Percentiles rank a stretch among this genome's conserved stretches.
These are phyloP conservation scores for Uromyces viciae-fabae DNA, from an alignment of 1,284 basidiomycete genomes.

Conservation along the genomic window DNA sequence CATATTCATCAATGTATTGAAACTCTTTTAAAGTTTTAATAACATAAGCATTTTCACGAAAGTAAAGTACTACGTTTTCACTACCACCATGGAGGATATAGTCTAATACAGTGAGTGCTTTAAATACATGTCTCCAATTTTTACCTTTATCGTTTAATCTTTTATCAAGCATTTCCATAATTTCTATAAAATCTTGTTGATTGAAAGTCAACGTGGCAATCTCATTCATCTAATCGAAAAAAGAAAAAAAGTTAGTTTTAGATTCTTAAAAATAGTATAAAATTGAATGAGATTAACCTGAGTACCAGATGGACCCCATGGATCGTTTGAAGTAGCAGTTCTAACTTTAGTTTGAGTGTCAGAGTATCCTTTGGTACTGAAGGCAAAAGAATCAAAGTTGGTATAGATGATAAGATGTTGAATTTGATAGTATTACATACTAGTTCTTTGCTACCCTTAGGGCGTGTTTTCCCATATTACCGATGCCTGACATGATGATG, in stretches of 20 bases:
- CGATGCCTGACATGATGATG: conserved; percentile 41
- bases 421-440: not conserved
- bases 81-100: conserved; percentile 94
- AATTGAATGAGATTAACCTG: conserved; percentile 57
- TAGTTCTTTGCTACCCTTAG: conserved; percentile 88
- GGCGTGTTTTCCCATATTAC: conserved; percentile 64
- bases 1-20: conserved; percentile 90
- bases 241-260: not conserved
- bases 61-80: conserved; percentile 98
- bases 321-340: conserved; percentile 99
- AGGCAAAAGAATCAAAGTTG: not conserved
- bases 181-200: conserved; percentile 99
- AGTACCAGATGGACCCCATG: conserved; percentile 95
- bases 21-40: conserved; percentile 99
- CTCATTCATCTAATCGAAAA: conserved; percentile 75
- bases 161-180: conserved; percentile 99
- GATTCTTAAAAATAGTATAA: not conserved
- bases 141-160: conserved; percentile 98
- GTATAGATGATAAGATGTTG: not conserved
- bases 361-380: conserved; percentile 77
- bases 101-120: conserved; percentile 93
- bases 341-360: conserved; percentile 87
- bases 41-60: conserved; percentile 92
- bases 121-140: conserved; percentile 99
- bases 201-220: conserved; percentile 96